Base-by-base conservation (phyloP, 345 rosid genomes). In the Psidium guajava region DNA sequence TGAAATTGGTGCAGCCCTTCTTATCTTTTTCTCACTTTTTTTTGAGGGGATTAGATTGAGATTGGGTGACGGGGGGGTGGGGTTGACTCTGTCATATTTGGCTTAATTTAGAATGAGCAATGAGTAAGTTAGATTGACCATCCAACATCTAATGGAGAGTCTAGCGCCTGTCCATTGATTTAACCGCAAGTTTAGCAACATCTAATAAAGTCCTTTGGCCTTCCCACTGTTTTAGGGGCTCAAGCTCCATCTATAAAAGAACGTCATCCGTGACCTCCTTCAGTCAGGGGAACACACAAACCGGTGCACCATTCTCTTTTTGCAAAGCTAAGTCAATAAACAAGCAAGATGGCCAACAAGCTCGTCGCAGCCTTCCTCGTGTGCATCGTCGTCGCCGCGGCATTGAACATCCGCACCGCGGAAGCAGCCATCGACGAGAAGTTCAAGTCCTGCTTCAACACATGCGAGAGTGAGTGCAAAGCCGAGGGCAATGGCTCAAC, bases 261-360 rank as follows among this genome's bases (percentile, higher is more conserved):
- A 28, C 11, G 15, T 61, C 75, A 28, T 7, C 16, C 7, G 42
- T 15, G 42, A 28, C 42, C 75, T 61, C 75, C 15, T 28, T 15
- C 15, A 61, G 42, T 16, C 57, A 83, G 84, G 42, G 84, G 55
- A 83, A 83, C 59, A 36, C 73, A 83, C 8, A 53, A 54, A 82
- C 74, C 28, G 74, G 36, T 81, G 54, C 52, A n/a, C 50, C 82
- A 0, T 80, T 44, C 16, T n/a, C n/a, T 36, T 80, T 44, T 80
- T 11, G 53, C 22, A 82, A 28, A 32, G 52, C n/a, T 28, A 54
- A 15, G 21, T 6, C 32, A 49, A 10, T 40, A 80, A 85, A 18
- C 7, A 75, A 27, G 24, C 6, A 88, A 6, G 81, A 87, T 89
- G 91, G 92, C 83, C 86, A 89, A 86, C 75, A 88, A 88, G 87